phyloP scores from a whole-genome alignment of 1,284 basidiomycete genomes.

The Malassezia globosa region DNA sequence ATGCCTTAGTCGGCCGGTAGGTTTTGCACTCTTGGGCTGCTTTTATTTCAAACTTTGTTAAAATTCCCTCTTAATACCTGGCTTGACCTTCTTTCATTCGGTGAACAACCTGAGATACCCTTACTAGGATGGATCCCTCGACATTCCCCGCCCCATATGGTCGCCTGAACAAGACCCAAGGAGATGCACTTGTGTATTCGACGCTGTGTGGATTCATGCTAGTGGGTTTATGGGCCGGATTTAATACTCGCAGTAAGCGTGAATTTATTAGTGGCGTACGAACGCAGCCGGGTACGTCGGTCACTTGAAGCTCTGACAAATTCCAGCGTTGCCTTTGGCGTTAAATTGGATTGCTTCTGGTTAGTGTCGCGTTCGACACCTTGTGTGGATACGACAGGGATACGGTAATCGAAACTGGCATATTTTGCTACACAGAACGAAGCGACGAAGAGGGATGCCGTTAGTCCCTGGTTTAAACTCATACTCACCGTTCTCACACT shows the following conservation, averaged over 20 bases:
- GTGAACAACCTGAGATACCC: no score
- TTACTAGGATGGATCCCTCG: neutral
- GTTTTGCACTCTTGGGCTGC: no score
- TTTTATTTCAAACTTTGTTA: no score
- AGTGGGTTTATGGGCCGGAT: constrained; percentile 44
- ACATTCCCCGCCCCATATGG: neutral
- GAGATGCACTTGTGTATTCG: constrained; percentile 43
- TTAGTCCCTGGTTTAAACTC: no score
- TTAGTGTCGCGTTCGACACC: constrained; percentile 26
- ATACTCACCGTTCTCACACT: no score
- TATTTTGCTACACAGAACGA: no score
- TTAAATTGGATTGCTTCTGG: constrained; percentile 47
- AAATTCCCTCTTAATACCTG: no score
- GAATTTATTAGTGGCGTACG: constrained; percentile 44
- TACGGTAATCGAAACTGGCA: no score
- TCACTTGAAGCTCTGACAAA: neutral
- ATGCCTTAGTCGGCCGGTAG: no score
- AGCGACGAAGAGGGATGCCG: no score
- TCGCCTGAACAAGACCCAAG: constrained; percentile 28
- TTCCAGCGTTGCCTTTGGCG: constrained; percentile 35
- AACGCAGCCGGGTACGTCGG: constrained; percentile 38
- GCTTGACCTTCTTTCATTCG: no score
- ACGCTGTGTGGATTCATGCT: constrained; percentile 43
- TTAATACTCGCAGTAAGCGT: constrained; percentile 32
- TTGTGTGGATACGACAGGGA: no score